A percentile compares a stretch with the other conserved stretches of the same genome.
Evolutionary conservation across 371 early-diverging fungal species (phyloP).

Genomic region (Rhizomucor miehei): DNA sequence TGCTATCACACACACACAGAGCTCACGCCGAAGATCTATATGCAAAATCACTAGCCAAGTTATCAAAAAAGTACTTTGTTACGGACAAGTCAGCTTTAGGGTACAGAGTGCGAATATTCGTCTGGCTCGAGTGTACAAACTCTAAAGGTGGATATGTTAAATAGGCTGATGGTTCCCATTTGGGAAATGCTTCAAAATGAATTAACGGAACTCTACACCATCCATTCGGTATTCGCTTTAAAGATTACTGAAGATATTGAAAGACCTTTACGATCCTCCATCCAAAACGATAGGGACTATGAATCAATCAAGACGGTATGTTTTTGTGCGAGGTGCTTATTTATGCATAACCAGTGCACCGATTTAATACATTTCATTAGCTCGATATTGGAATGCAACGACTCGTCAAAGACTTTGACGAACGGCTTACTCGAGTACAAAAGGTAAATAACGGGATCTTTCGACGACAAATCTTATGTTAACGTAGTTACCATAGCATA

Average conservation of each 20-base stretch:
- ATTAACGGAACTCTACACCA: constrained; percentile 35
- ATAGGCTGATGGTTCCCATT: constrained; percentile 16
- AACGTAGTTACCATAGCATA: constrained; percentile 19
- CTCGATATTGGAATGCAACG: constrained; percentile 39
- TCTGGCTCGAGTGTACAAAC: background rate
- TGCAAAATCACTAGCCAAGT: constrained; percentile 48
- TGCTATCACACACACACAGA: constrained; percentile 17
- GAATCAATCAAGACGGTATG: constrained; percentile 16
- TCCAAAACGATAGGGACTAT: constrained; percentile 16
- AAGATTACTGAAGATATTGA: constrained; percentile 46
- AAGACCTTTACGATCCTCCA: constrained; percentile 30
- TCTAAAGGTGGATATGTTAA: background rate
- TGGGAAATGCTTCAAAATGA: constrained; percentile 50
- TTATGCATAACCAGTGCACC: no score
- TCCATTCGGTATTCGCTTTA: constrained; percentile 42
- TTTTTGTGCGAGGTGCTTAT: background rate
- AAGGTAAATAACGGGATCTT: constrained; percentile 12
- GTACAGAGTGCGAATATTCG: constrained; percentile 28
- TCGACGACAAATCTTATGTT: background rate
- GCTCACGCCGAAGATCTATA: constrained; percentile 51
- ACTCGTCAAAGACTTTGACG: constrained; percentile 48
- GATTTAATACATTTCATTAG: no score
- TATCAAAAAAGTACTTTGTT: constrained; percentile 48
- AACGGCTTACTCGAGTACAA: constrained; percentile 33
- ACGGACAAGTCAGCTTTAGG: constrained; percentile 46